phyloP scores from a whole-genome alignment of 106 monocot species.

The Dendrobium chrysotoxum region DNA sequence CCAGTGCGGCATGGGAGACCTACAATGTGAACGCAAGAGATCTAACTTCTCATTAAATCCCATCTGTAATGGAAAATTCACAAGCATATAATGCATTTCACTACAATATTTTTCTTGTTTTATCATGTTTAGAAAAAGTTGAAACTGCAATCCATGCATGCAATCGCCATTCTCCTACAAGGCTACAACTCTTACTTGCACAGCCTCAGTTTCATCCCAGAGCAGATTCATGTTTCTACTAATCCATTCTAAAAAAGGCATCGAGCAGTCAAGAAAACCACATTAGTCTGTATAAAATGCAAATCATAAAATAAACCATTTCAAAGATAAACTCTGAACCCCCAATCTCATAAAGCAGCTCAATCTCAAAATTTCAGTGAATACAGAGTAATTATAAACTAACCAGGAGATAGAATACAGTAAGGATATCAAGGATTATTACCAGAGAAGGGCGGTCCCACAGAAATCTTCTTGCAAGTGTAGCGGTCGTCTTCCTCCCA shows the following conservation, averaged over 20 bases:
- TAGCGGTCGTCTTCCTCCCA: conserved; percentile 70
- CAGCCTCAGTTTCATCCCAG: background rate
- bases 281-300: background rate
- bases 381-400: background rate
- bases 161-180: background rate
- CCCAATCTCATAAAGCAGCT: background rate
- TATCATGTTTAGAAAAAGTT: background rate
- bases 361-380: background rate
- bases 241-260: background rate
- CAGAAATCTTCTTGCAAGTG: conserved; percentile 91
- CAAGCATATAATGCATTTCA: no score
- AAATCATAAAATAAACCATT: background rate
- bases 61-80: no score
- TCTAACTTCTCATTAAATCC: no score
- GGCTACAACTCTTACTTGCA: no score
- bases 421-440: background rate
- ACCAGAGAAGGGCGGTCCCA: conserved; percentile 93
- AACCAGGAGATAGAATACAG: background rate
- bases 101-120: background rate
- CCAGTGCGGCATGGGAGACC: no score
- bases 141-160: background rate
- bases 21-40: no score
- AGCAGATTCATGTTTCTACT: background rate
- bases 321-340: background rate
- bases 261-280: background rate